Evolutionary conservation across 2,329 filamentous ascomycete species (phyloP).

Genomic region (Chaetomium sp.): DNA sequence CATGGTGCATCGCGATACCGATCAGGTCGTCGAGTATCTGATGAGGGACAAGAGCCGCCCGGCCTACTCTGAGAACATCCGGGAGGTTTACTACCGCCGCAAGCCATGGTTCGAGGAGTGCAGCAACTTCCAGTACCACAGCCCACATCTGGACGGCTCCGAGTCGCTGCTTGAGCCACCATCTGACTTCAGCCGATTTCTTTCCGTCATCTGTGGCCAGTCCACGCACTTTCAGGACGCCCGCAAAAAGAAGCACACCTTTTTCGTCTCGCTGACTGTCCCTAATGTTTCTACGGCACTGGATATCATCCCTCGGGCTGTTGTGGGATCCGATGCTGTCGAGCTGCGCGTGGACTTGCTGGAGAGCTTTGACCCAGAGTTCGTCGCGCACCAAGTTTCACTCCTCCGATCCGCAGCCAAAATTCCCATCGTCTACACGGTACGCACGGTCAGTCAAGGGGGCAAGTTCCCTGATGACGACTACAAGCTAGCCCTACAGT

Average conservation of each 20-base stretch:
- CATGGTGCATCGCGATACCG: constrained; percentile 83
- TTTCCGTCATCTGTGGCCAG: constrained; percentile 68
- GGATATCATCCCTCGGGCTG: constrained; percentile 68
- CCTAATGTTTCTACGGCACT: constrained; percentile 68
- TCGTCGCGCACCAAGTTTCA: constrained; percentile 78
- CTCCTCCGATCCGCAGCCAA: constrained; percentile 71
- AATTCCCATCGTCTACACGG: constrained; percentile 87
- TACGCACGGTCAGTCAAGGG: constrained; percentile 83
- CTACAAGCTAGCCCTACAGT: constrained; percentile 66
- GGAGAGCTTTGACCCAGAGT: constrained; percentile 73
- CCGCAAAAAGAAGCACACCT: constrained; percentile 72
- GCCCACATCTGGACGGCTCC: constrained; percentile 61
- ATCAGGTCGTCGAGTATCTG: constrained; percentile 85
- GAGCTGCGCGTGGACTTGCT: constrained; percentile 93
- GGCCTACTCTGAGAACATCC: constrained; percentile 90
- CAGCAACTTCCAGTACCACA: constrained; percentile 93
- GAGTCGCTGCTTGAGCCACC: constrained; percentile 50
- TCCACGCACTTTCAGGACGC: constrained; percentile 57
- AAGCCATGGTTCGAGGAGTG: constrained; percentile 90
- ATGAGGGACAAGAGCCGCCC: constrained; percentile 86
- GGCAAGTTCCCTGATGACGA: constrained; percentile 82
- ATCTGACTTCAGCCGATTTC: constrained; percentile 72
- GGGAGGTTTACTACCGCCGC: constrained; percentile 83
- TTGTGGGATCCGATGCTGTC: constrained; percentile 87
- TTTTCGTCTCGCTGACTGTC: constrained; percentile 89